Conservation (phyloP, 2,329 filamentous ascomycete species). For the Penicillium sp. region DNA sequence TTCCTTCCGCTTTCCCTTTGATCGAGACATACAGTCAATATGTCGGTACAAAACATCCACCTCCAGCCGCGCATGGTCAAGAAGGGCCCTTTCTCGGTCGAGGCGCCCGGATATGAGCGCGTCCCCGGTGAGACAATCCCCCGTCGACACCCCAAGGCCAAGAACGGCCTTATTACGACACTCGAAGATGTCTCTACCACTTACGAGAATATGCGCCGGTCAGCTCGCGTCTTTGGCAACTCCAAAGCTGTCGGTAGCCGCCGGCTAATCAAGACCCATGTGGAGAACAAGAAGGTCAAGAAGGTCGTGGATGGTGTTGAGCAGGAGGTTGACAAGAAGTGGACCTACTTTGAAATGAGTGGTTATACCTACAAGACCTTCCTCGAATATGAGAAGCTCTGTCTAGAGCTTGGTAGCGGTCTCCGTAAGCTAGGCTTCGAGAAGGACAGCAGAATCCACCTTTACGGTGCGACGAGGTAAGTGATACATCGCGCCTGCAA, state of each 20-base stretch:
- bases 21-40: slow-evolving; percentile 23
- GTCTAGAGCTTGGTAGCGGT: slow-evolving; percentile 69
- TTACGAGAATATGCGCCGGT: slow-evolving; percentile 73
- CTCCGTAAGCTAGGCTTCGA: slow-evolving; percentile 72
- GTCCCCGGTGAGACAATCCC: slow-evolving; percentile 81
- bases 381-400: slow-evolving; percentile 71
- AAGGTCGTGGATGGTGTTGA: slow-evolving; percentile 82
- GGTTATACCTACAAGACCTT: slow-evolving; percentile 75
- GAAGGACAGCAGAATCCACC: slow-evolving; percentile 68
- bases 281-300: slow-evolving; percentile 84
- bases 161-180: slow-evolving; percentile 68
- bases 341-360: slow-evolving; percentile 84
- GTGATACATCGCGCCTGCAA: slow-evolving; percentile 23
- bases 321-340: slow-evolving; percentile 81
- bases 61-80: slow-evolving; percentile 57
- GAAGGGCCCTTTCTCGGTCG: slow-evolving; percentile 72
- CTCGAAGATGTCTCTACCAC: slow-evolving; percentile 71
- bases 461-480: slow-evolving; percentile 81
- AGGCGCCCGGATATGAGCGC: slow-evolving; percentile 66
- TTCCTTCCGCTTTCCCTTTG: slow-evolving; percentile 4
- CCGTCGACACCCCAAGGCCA: slow-evolving; percentile 69
- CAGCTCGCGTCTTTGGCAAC: slow-evolving; percentile 62
- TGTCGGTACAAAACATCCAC: slow-evolving; percentile 34
- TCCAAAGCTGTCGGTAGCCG: slow-evolving; percentile 69
- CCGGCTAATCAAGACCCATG: slow-evolving; percentile 72